Evolutionary conservation across 768 basidiomycete species (phyloP), one percentile per base, ranked within the genome.

Genomic region (Hypsizygus marmoreus): DNA sequence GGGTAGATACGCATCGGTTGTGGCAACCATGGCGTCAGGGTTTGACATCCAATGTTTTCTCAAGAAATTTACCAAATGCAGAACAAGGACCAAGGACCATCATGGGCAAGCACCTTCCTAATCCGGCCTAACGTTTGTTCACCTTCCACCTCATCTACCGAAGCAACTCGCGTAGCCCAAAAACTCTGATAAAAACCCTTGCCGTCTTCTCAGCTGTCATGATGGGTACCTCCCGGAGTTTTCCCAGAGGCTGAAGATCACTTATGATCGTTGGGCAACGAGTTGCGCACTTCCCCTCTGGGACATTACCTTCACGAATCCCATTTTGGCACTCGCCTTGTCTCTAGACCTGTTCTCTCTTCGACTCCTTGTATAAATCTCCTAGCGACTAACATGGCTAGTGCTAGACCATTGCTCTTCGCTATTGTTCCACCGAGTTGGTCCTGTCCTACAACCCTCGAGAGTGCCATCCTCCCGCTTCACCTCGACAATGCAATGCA

Each of bases 401-500:
- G 12, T 19, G 36, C 25, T 35, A 23, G 42, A 19, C 5, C 44
- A 43, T 32, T n/a, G 31, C 35, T 41, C 26, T 40, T 29, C 19
- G n/a, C 14, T 40, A 54, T 50, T 54, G 52, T 47, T 46, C 42
- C 47, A 38, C 39, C 31, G n/a, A n/a, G n/a, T n/a, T n/a, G n/a
- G n/a, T n/a, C n/a, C n/a, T n/a, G n/a, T n/a, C n/a, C n/a, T n/a
- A n/a, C n/a, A n/a, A n/a, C 30, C 28, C 24, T 44, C 45, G 6
- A 36, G 19, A 33, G 13, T n/a, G 28, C 13, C 24, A 14, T 32
- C 14, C 14, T 20, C 19, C 19, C 20, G 31, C 31, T 16, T 25
- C 14, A 22, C 35, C 4, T 34, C 30, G 50, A 54, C 53, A 49
- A 68, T 68, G 67, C 64, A 67, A 34, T 56, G 60, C 57, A 62